A percentile compares a stretch with the other conserved stretches of the same genome.
These are phyloP conservation scores for Colletotrichum neosansevieriae DNA, from an alignment of 2,329 filamentous ascomycete genomes.

Conservation along the genomic window DNA sequence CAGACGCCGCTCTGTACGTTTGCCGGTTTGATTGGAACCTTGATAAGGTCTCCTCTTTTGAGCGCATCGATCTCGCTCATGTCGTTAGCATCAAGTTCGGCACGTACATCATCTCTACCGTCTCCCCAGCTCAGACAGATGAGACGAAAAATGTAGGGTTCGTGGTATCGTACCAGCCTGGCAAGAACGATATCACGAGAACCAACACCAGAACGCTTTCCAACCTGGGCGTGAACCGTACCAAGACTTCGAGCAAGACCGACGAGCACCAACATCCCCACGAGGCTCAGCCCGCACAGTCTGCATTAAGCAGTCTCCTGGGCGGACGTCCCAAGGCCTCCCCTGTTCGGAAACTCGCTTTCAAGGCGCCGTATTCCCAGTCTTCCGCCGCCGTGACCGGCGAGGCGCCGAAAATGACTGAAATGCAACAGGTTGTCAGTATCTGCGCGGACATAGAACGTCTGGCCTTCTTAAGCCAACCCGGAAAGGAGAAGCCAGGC, in stretches of 20 bases:
- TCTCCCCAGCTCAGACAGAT: slow-evolving; percentile 82
- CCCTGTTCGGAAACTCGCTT: slow-evolving; percentile 59
- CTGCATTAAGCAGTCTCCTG: slow-evolving; percentile 57
- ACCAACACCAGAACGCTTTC: slow-evolving; percentile 89
- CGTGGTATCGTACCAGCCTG: slow-evolving; percentile 80
- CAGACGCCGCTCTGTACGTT: slow-evolving; percentile 85
- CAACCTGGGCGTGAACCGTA: slow-evolving; percentile 53
- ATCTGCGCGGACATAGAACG: slow-evolving; percentile 84
- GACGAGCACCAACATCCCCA: slow-evolving; percentile 17
- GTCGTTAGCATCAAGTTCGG: slow-evolving; percentile 81
- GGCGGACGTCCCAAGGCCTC: slow-evolving; percentile 51
- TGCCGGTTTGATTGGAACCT: slow-evolving; percentile 95
- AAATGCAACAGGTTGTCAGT: slow-evolving; percentile 67
- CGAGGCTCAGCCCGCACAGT: slow-evolving; percentile 37
- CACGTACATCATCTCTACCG: slow-evolving; percentile 89
- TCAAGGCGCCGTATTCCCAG: slow-evolving; percentile 67
- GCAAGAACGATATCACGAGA: slow-evolving; percentile 77
- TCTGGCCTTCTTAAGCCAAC: slow-evolving; percentile 65
- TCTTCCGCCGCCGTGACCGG: slow-evolving; percentile 68
- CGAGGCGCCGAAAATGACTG: slow-evolving; percentile 59
- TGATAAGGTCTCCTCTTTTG: slow-evolving; percentile 94
- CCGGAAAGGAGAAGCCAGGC: slow-evolving; percentile 55
- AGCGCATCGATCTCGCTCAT: slow-evolving; percentile 82
- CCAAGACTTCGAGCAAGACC: slow-evolving; percentile 12
- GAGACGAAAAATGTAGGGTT: slow-evolving; percentile 86